Conservation (phyloP, 2,329 filamentous ascomycete genomes). For the Fusarium sp. region DNA sequence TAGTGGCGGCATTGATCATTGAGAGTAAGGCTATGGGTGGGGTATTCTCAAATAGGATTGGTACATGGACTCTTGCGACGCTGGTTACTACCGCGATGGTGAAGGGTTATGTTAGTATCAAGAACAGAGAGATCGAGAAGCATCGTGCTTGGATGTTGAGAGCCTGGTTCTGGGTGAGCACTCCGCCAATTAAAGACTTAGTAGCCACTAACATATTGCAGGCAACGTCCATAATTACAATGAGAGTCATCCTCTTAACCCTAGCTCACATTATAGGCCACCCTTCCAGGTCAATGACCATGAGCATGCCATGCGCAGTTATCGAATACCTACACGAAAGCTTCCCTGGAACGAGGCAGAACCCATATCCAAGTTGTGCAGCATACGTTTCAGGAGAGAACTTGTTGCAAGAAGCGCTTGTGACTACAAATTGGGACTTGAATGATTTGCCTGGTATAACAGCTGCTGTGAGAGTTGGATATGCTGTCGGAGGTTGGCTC, state of each 20-base stretch:
- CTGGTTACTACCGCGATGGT: not conserved
- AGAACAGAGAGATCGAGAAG: not conserved
- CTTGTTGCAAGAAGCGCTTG: not conserved
- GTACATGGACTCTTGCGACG: not conserved
- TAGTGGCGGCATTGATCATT: not conserved
- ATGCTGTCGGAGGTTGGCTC: slow-evolving; percentile 7
- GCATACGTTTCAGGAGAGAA: slow-evolving; percentile 9
- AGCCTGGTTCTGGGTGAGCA: slow-evolving; percentile 19
- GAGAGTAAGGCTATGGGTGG: slow-evolving; percentile 20
- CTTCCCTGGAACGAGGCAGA: not conserved
- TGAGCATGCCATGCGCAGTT: slow-evolving; percentile 4
- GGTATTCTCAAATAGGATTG: not conserved
- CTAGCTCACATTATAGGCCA: slow-evolving; percentile 2
- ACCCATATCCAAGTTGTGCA: not conserved
- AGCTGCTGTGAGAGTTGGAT: slow-evolving; percentile 2
- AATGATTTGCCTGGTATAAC: slow-evolving; percentile 11
- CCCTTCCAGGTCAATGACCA: not conserved
- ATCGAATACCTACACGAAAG: slow-evolving; percentile 13
- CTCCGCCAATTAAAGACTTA: fast-evolving
- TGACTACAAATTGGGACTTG: slow-evolving; percentile 20
- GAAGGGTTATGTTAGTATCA: slow-evolving; percentile 1
- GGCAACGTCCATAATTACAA: slow-evolving; percentile 22
- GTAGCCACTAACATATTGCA: not conserved
- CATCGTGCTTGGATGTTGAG: slow-evolving; percentile 28
- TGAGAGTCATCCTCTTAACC: slow-evolving; percentile 13